Evolutionary conservation across 2,329 filamentous ascomycete species (phyloP).

Genomic region (Aureobasidium melanogenum): DNA sequence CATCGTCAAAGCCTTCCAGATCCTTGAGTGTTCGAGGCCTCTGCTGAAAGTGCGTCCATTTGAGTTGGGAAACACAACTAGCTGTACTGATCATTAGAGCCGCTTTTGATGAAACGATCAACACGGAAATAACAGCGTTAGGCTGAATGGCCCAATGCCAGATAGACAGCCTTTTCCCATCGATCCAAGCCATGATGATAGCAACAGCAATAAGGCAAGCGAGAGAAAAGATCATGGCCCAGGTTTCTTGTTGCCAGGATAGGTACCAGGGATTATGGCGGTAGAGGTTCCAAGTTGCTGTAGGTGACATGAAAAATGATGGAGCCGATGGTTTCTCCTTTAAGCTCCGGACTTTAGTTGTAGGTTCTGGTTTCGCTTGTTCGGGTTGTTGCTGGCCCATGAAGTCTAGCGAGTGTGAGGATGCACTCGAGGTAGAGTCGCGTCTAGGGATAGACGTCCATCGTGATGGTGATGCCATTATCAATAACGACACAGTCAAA

Average conservation of each 20-base stretch:
- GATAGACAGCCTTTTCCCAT: not conserved
- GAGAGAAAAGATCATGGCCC: constrained; percentile 1
- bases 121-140: not conserved
- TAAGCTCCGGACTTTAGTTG: not conserved
- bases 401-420: not conserved
- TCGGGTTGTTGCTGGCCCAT: not conserved
- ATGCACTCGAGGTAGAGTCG: not conserved
- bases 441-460: not conserved
- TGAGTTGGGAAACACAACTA: not conserved
- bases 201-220: not conserved
- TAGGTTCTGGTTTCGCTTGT: not conserved
- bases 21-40: not conserved
- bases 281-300: not conserved
- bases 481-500: not conserved
- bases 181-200: not conserved
- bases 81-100: constrained; percentile 1
- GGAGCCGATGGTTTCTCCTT: not conserved
- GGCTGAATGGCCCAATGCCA: constrained; percentile 6
- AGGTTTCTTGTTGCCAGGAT: constrained; percentile 4
- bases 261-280: not conserved
- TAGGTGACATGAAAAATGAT: not conserved
- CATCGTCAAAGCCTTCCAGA: not conserved
- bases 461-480: not conserved
- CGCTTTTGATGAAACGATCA: not conserved
- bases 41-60: not conserved